A percentile compares a stretch with the other conserved stretches of the same genome.
phyloP scores from a whole-genome alignment of 805 yeast species.

The Pichia scutulata region DNA sequence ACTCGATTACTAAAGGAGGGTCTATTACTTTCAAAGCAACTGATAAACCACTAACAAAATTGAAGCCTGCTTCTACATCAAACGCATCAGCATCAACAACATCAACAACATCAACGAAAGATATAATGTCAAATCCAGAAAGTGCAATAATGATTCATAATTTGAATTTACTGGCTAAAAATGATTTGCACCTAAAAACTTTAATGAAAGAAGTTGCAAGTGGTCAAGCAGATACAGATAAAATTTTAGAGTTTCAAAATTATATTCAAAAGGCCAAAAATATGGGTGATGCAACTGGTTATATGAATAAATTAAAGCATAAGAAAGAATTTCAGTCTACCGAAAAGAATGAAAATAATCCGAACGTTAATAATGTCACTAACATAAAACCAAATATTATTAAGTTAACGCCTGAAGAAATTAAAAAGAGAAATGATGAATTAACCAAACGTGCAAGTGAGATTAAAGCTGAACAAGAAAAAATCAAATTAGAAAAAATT shows the following conservation, averaged over 20 bases:
- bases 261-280: constrained; percentile 72
- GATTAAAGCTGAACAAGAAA: constrained; percentile 15
- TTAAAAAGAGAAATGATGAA: constrained; percentile 10
- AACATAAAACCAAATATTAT: constrained; percentile 2
- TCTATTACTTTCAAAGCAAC: not conserved
- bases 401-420: constrained; percentile 7
- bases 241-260: constrained; percentile 70
- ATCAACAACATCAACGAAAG: constrained; percentile 15
- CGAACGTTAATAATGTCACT: constrained; percentile 7
- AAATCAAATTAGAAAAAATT: constrained; percentile 13
- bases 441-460: constrained; percentile 9
- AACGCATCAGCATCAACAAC: not conserved
- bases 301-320: constrained; percentile 17
- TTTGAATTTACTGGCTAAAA: constrained; percentile 72
- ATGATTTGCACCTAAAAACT: constrained; percentile 55
- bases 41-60: not conserved
- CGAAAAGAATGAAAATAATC: not conserved
- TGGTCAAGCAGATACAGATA: constrained; percentile 65
- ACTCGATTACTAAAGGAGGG: not conserved
- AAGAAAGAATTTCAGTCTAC: constrained; percentile 13
- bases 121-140: constrained; percentile 40
- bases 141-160: constrained; percentile 80
- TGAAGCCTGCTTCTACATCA: not conserved
- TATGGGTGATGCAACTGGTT: constrained; percentile 45
- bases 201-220: constrained; percentile 84